phyloP scores from a whole-genome alignment of 2,329 filamentous ascomycete genomes.

The Venturia effusa region DNA sequence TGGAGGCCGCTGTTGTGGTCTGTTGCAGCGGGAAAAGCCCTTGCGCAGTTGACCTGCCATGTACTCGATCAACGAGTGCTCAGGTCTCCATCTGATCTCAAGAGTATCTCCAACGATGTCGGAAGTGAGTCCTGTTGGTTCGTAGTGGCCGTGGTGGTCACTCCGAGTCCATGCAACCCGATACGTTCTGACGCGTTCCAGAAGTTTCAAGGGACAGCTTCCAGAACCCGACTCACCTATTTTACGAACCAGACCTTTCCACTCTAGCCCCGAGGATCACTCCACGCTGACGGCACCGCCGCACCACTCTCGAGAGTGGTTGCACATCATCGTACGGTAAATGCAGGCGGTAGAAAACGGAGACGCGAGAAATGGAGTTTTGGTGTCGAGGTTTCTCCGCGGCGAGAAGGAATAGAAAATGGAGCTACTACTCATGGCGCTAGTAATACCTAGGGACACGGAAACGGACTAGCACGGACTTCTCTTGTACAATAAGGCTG shows the following conservation, averaged over 20 bases:
- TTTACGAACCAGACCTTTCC: not conserved
- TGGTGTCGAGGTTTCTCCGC: conserved; percentile 1
- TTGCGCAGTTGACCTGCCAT: no score
- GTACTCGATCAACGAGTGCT: no score
- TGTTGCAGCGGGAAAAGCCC: not conserved
- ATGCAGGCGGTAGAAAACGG: not conserved
- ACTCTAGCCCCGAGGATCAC: not conserved
- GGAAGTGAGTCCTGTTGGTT: not conserved
- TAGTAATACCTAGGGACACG: not conserved
- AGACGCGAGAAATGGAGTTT: no score
- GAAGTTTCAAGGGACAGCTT: not conserved
- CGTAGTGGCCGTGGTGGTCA: no score
- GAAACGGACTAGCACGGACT: no score
- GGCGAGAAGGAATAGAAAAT: not conserved
- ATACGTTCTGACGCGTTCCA: no score
- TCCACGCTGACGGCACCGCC: not conserved
- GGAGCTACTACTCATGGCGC: not conserved
- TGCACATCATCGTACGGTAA: not conserved
- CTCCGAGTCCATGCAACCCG: no score
- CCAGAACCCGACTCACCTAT: not conserved
- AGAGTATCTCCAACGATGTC: not conserved
- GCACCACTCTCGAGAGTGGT: not conserved
- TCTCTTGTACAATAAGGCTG: not conserved
- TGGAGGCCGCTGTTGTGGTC: not conserved
- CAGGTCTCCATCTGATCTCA: not conserved